Evolutionary conservation across 495 filamentous ascomycete genomes (phyloP).

Genomic region (Podospora comata): DNA sequence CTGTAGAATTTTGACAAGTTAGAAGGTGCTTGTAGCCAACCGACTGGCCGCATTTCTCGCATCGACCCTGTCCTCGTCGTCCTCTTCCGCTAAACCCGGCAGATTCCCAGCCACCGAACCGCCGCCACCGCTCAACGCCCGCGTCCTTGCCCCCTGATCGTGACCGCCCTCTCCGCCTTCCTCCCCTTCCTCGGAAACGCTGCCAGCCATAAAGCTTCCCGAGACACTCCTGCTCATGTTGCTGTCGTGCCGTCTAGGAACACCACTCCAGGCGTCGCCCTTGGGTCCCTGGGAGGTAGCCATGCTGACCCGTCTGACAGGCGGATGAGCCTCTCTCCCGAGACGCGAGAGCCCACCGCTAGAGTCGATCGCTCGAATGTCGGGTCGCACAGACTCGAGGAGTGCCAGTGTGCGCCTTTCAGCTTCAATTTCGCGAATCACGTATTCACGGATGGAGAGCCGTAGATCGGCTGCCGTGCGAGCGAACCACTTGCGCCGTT

Average conservation of each 20-base stretch:
- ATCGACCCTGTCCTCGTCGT: constrained; percentile 91
- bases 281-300: constrained; percentile 87
- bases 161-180: constrained; percentile 31
- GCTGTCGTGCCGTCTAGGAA: constrained; percentile 73
- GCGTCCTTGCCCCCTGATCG: constrained; percentile 40
- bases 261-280: constrained; percentile 95
- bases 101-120: constrained; percentile 42
- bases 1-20: constrained; percentile 4
- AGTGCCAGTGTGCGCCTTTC: constrained; percentile 90
- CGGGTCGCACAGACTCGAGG: constrained; percentile 84
- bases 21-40: constrained; percentile 92
- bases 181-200: constrained; percentile 42
- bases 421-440: constrained; percentile 89
- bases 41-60: constrained; percentile 91
- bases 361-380: constrained; percentile 88
- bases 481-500: constrained; percentile 88
- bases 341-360: constrained; percentile 84
- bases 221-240: constrained; percentile 73
- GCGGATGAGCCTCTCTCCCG: constrained; percentile 82
- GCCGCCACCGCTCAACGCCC: constrained; percentile 57
- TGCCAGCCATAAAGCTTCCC: constrained; percentile 58
- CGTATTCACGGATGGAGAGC: constrained; percentile 81
- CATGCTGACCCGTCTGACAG: constrained; percentile 68
- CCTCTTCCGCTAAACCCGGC: constrained; percentile 70
- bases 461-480: constrained; percentile 80